Percentiles rank a stretch among this genome's conserved stretches.
Evolutionary conservation across 768 basidiomycete genomes (phyloP).

Genomic region (Filobasidium floriforme): DNA sequence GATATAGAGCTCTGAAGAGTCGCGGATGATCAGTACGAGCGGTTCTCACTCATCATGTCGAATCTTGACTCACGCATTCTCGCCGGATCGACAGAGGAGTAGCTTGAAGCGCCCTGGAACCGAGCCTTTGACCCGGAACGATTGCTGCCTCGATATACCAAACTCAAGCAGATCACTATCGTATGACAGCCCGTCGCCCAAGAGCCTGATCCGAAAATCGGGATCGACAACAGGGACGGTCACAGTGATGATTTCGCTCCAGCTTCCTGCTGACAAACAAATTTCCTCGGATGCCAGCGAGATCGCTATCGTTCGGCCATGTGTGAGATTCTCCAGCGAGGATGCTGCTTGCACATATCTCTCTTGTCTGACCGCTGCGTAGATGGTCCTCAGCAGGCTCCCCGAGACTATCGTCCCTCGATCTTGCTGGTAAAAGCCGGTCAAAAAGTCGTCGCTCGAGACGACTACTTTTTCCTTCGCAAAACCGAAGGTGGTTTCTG

Average conservation of each 20-base stretch:
- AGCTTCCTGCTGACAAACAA: constrained; percentile 51
- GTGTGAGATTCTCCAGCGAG: too few relatives aligned
- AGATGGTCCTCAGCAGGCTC: too few relatives aligned
- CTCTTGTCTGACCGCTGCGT: too few relatives aligned
- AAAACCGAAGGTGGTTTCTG: constrained; percentile 37
- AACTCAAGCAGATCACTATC: constrained; percentile 81
- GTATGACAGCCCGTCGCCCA: constrained; percentile 79
- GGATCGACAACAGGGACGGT: constrained; percentile 78
- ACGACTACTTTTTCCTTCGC: constrained; percentile 47
- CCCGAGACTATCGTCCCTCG: constrained; percentile 50
- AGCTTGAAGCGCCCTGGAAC: constrained; percentile 74
- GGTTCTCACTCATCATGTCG: background rate
- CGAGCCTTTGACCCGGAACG: constrained; percentile 84
- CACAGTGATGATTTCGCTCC: constrained; percentile 80
- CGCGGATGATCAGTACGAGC: background rate
- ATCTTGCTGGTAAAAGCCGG: constrained; percentile 74
- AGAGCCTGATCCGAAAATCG: constrained; percentile 70
- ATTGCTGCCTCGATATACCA: constrained; percentile 65
- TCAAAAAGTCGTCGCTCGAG: constrained; percentile 68
- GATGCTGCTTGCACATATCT: too few relatives aligned
- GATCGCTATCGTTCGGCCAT: too few relatives aligned
- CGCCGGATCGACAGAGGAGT: constrained; percentile 72
- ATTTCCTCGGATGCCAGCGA: constrained; percentile 52
- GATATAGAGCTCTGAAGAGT: constrained; percentile 51
- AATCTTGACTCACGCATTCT: constrained; percentile 57